Percentiles rank a stretch among this genome's conserved stretches.
phyloP scores from a whole-genome alignment of 2,329 filamentous ascomycete genomes.

The Aspergillus brasiliensis region DNA sequence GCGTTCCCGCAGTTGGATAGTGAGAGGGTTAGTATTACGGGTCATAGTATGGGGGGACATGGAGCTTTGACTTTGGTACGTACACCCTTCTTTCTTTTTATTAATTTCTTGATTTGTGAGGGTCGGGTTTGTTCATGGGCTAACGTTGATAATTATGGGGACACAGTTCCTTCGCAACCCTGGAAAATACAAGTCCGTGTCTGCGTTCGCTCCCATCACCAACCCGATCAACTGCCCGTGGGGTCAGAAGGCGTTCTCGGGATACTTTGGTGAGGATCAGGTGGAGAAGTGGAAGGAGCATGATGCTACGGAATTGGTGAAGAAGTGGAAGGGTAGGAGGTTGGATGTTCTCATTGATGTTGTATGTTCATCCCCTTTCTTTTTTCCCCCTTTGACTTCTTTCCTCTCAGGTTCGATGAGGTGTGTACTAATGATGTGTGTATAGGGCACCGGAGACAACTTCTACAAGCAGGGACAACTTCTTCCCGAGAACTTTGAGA shows the following conservation, averaged over 20 bases:
- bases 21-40: slow-evolving; percentile 76
- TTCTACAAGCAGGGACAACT: slow-evolving; percentile 96
- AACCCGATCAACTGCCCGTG: slow-evolving; percentile 87
- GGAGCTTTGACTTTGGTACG: slow-evolving; percentile 79
- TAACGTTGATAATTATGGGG: slow-evolving; percentile 11
- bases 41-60: slow-evolving; percentile 97
- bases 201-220: slow-evolving; percentile 84
- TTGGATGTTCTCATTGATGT: slow-evolving; percentile 86
- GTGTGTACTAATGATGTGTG: not conserved
- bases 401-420: not conserved
- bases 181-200: slow-evolving; percentile 83
- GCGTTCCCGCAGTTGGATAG: slow-evolving; percentile 73
- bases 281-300: slow-evolving; percentile 80
- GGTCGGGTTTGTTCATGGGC: not conserved
- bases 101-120: not conserved
- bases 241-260: slow-evolving; percentile 92
- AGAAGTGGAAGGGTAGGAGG: slow-evolving; percentile 66
- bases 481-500: slow-evolving; percentile 87
- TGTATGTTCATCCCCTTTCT: slow-evolving; percentile 51
- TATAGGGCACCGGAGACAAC: slow-evolving; percentile 83
- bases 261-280: slow-evolving; percentile 80
- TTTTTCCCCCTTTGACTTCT: not conserved
- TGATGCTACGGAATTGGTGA: slow-evolving; percentile 88
- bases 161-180: slow-evolving; percentile 81
- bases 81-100: not conserved